Conservation (phyloP, 2,329 filamentous ascomycete genomes). For the Ophiocordyceps camponoti-leonardi region DNA sequence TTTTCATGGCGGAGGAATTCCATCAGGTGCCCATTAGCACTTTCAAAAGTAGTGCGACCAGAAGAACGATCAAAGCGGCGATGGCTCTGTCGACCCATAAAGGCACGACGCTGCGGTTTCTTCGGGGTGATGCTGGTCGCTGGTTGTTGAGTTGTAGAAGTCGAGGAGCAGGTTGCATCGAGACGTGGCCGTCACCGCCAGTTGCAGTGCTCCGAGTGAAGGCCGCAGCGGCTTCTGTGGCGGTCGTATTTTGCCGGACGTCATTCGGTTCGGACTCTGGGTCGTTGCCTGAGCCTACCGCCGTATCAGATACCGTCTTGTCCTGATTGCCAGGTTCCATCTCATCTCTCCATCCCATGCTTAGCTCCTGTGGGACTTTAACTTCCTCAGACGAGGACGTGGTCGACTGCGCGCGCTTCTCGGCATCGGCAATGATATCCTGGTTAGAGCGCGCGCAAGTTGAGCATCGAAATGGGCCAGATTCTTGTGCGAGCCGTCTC, state of each 20-base stretch:
- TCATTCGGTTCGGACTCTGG: background rate
- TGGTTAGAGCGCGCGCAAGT: constrained; percentile 55
- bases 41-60: constrained; percentile 53
- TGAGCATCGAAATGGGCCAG: constrained; percentile 47
- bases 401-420: constrained; percentile 31
- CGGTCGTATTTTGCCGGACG: constrained; percentile 19
- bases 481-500: constrained; percentile 50
- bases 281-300: background rate
- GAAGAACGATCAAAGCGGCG: constrained; percentile 48
- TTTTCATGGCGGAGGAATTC: background rate
- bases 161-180: too few species aligned
- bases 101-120: constrained; percentile 32
- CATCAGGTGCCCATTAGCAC: constrained; percentile 19
- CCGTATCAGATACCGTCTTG: background rate
- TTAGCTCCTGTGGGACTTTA: constrained; percentile 35
- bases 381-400: constrained; percentile 19
- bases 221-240: constrained; percentile 36
- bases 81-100: constrained; percentile 74
- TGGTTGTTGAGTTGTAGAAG: background rate
- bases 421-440: constrained; percentile 57
- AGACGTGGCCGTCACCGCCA: background rate
- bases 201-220: constrained; percentile 31
- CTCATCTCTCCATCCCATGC: constrained; percentile 59
- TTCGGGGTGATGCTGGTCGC: constrained; percentile 5
- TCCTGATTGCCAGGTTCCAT: constrained; percentile 23